Evolutionary conservation across 2,329 filamentous ascomycete genomes (phyloP).

Genomic region (Fusarium agapanthi): DNA sequence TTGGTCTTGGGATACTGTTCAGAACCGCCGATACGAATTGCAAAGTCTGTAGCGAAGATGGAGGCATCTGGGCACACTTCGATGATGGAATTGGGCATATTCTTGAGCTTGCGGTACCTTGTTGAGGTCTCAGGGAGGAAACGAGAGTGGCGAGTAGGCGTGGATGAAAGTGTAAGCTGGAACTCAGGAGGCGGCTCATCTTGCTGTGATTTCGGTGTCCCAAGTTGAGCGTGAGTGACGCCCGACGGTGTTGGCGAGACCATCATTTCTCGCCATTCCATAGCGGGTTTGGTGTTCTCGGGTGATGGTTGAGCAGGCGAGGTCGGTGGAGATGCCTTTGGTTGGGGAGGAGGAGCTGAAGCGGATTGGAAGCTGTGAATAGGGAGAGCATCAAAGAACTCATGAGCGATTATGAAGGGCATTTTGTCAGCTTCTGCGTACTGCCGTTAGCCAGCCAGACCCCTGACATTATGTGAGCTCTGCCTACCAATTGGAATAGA

Average conservation of each 20-base stretch:
- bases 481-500: conserved; percentile 75
- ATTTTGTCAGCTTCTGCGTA: conserved; percentile 69
- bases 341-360: conserved; percentile 46
- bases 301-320: conserved; percentile 49
- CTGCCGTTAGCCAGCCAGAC: conserved; percentile 12
- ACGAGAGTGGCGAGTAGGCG: conserved; percentile 81
- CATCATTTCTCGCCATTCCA: conserved; percentile 85
- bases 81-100: conserved; percentile 74
- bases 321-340: conserved; percentile 39
- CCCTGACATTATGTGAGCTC: background rate
- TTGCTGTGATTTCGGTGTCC: conserved; percentile 61
- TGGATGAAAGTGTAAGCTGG: conserved; percentile 79
- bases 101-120: conserved; percentile 80
- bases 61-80: conserved; percentile 91
- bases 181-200: conserved; percentile 77
- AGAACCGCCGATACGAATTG: conserved; percentile 81
- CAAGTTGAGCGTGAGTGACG: conserved; percentile 61
- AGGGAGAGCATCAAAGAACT: conserved; percentile 97
- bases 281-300: conserved; percentile 48
- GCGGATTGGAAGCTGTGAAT: conserved; percentile 94
- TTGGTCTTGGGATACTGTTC: conserved; percentile 60
- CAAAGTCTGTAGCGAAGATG: conserved; percentile 82
- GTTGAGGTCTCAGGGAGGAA: conserved; percentile 84
- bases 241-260: conserved; percentile 72
- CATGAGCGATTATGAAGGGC: conserved; percentile 94